Base-by-base conservation (phyloP, 2,329 filamentous ascomycete genomes). In the Alternaria gaisen region DNA sequence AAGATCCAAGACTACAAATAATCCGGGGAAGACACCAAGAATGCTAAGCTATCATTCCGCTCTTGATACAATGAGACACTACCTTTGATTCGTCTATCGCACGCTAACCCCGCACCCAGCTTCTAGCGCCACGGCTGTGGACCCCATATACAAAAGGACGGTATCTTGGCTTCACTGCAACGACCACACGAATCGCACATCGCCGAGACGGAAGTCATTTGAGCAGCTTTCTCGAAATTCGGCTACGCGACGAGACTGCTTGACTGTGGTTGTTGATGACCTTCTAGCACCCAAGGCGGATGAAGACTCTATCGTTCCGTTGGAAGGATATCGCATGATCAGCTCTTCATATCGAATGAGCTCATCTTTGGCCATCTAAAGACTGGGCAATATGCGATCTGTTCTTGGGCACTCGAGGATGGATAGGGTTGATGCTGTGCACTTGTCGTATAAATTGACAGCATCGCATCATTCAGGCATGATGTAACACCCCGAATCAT, bases 81-180 rank as follows among this genome's bases (percentile, higher is more conserved):
- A 50, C 26, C 50, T 50, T 32, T 40, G 32, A 67, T 68, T 65
- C 61, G 65, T 42, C 6, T 58, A 18, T 54, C 54, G 57, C 53
- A 62, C 53, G 53, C 65, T 56, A 61, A 66, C 65, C 66, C 65
- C 64, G 56, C 69, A 66, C 40, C 41, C n/a, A 22, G 22, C 42
- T 40, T 42, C 22, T 52, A 42, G 40, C 54, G 58, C 36, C 22
- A 16, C 14, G 41, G 7, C 53, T 54, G 62, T 72, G 64, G 62
- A 65, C 61, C 20, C 58, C 50, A 68, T 73, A 66, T 66, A 56
- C 56, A 36, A 43, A 59, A 63, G 56, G 61, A 61, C 61, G 48
- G 48, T 63, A 46, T 44, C 71, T 72, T 70, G 69, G 70, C 67
- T 30, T 12, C 34, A 36, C 26, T 55, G 16, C 18, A 46, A 43